These are phyloP conservation scores for Colletotrichum phormii DNA, from an alignment of 2,329 filamentous ascomycete genomes.

Conservation along the genomic window DNA sequence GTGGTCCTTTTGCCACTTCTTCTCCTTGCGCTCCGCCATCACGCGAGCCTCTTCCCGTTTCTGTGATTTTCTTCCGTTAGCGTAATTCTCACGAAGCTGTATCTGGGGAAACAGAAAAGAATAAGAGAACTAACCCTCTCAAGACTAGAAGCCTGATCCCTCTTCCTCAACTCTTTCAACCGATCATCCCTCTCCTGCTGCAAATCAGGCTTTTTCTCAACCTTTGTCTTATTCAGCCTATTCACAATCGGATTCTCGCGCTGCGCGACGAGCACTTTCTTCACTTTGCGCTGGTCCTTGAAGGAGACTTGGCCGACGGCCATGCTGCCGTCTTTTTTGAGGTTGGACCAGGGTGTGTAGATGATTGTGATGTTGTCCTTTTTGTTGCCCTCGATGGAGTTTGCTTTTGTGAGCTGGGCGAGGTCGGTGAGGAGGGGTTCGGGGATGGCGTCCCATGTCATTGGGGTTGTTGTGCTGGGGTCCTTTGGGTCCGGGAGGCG, in stretches of 20 bases:
- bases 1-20: conserved; percentile 97
- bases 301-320: conserved; percentile 94
- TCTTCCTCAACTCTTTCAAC: conserved; percentile 76
- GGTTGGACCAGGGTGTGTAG: conserved; percentile 97
- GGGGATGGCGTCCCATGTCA: conserved; percentile 82
- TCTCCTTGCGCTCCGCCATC: conserved; percentile 84
- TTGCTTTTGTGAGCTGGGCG: conserved; percentile 98
- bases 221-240: conserved; percentile 96
- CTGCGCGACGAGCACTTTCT: conserved; percentile 80
- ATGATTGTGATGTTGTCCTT: conserved; percentile 97
- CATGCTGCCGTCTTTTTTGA: conserved; percentile 97
- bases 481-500: conserved; percentile 81
- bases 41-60: conserved; percentile 81
- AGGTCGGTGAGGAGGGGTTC: conserved; percentile 83
- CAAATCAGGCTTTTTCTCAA: conserved; percentile 88
- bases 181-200: conserved; percentile 84
- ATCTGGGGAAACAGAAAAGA: too few relatives aligned
- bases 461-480: neutral
- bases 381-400: conserved; percentile 99
- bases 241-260: conserved; percentile 94
- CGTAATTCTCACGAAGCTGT: neutral
- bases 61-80: conserved; percentile 51
- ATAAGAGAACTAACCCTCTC: conserved; percentile 63
- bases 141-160: conserved; percentile 73
- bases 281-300: conserved; percentile 88